phyloP scores from a whole-genome alignment of 1,284 basidiomycete species.

The Mycena citricolor region DNA sequence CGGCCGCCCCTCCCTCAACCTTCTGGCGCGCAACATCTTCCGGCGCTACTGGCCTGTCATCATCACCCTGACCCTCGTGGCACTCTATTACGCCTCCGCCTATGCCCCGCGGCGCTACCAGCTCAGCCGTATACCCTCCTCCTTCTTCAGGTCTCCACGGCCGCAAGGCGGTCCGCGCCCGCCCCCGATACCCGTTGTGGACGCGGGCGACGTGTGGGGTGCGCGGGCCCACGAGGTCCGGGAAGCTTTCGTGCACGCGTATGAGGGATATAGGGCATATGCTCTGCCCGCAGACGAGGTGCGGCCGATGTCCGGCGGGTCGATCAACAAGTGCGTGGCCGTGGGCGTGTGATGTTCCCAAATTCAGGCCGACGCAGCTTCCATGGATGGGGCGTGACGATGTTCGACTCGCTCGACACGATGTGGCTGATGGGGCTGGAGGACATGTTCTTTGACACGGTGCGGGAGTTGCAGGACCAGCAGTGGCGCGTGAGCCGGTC shows the following conservation, averaged over 20 bases:
- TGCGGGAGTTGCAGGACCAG: constrained; percentile 55
- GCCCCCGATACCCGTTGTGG: constrained; percentile 20
- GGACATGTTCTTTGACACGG: constrained; percentile 66
- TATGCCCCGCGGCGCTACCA: constrained; percentile 8
- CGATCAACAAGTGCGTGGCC: constrained; percentile 36
- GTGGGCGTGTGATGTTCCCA: not conserved
- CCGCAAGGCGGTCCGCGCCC: constrained; percentile 25
- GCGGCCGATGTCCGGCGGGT: constrained; percentile 45
- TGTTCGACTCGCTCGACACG: constrained; percentile 76
- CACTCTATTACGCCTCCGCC: constrained; percentile 20
- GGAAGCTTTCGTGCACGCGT: constrained; percentile 59
- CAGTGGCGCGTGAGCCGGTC: constrained; percentile 5
- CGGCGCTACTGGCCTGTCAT: constrained; percentile 13
- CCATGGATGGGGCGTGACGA: constrained; percentile 77
- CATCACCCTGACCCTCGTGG: not conserved
- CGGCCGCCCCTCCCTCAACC: no score
- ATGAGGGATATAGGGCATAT: constrained; percentile 50
- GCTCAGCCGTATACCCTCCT: no score
- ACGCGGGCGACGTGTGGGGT: constrained; percentile 27
- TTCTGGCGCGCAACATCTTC: constrained; percentile 4
- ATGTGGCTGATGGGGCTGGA: constrained; percentile 56
- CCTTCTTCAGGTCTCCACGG: constrained; percentile 12
- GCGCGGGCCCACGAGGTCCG: constrained; percentile 46
- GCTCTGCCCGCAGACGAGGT: constrained; percentile 65
- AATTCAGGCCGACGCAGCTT: constrained; percentile 41